Evolutionary conservation across 352 stramenopile species (phyloP), one percentile per base, ranked within the genome.

Genomic region (Globisporangium uncinulatum): DNA sequence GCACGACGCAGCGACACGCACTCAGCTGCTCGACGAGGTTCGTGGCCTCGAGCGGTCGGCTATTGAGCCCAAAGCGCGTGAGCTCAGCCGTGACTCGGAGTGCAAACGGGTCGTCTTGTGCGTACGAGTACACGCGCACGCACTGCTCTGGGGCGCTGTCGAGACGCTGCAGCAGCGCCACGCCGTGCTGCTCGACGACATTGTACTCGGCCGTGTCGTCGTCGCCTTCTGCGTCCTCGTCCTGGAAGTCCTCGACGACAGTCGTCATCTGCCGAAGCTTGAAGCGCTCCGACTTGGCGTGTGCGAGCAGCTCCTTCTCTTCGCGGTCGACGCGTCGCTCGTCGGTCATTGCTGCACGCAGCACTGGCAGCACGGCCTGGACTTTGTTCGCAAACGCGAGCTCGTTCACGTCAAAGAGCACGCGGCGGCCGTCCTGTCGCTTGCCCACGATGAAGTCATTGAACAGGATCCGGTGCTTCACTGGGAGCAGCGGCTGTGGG

Each of bases 331-430:
- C 42, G 1, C 62, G 63, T 10, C 72, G 59, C 13, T 70, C 72
- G 17, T 76, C 63, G 44, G 72, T 65, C 73, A 88, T 87, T 19
- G 72, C 66, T 0, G 71, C 70, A 39, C 75, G 70, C 45, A 87
- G 54, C 13, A 76, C 52, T 20, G 78, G 73, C n/a, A 83, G 59
- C 14, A 76, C 70, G 0, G 73, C 54, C 61, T 72, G 65, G 68
- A 71, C 82, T 29, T 74, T 65, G 29, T 62, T 60, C 34, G 68
- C 63, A 60, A 88, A 82, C 17, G 50, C 54, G 15, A 50, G 55
- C 1, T 82, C 68, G 34, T 88, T 70, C 17, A 86, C 76, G 37
- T 88, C 77, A 24, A 86, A 83, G 13, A 80, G 41, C 14, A 86
- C 65, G 4, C 67, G 46, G 1, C 71, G 70, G 14, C 61, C 63